These are phyloP conservation scores for Suhomyces panamericanus DNA, from an alignment of 1,139 yeast genomes.

Conservation along the genomic window DNA sequence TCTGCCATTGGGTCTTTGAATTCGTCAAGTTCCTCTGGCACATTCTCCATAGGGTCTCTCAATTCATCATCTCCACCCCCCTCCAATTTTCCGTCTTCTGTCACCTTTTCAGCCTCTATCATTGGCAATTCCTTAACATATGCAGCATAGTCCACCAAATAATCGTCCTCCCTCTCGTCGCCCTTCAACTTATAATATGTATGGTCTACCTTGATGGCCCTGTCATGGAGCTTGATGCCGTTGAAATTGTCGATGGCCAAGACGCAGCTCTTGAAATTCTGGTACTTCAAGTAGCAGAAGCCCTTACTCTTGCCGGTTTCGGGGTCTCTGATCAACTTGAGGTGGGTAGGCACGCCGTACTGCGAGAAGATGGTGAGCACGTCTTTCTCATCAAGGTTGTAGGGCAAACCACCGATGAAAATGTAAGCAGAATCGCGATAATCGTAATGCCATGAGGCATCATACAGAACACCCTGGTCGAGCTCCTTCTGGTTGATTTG, in stretches of 20 bases:
- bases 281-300: slow-evolving; percentile 81
- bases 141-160: slow-evolving; percentile 34
- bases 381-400: slow-evolving; percentile 69
- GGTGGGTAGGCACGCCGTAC: slow-evolving; percentile 82
- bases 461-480: slow-evolving; percentile 53
- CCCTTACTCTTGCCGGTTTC: slow-evolving; percentile 72
- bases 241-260: slow-evolving; percentile 88
- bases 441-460: slow-evolving; percentile 89
- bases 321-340: slow-evolving; percentile 68
- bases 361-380: slow-evolving; percentile 80
- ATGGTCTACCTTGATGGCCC: slow-evolving; percentile 71
- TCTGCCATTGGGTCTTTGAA: slow-evolving; percentile 24
- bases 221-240: slow-evolving; percentile 64
- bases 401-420: slow-evolving; percentile 71
- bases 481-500: slow-evolving; percentile 70
- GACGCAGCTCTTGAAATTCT: slow-evolving; percentile 76
- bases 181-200: slow-evolving; percentile 60
- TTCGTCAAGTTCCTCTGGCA: slow-evolving; percentile 6
- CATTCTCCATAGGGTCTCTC: slow-evolving; percentile 17
- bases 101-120: not conserved
- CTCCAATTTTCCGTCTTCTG: not conserved
- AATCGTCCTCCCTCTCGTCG: slow-evolving; percentile 50
- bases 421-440: slow-evolving; percentile 63
- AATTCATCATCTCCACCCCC: slow-evolving; percentile 13
- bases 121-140: slow-evolving; percentile 10